Percentiles rank a stretch among this genome's conserved stretches.
Conservation (phyloP, 2,329 filamentous ascomycete species). For the Fusarium sp. region DNA sequence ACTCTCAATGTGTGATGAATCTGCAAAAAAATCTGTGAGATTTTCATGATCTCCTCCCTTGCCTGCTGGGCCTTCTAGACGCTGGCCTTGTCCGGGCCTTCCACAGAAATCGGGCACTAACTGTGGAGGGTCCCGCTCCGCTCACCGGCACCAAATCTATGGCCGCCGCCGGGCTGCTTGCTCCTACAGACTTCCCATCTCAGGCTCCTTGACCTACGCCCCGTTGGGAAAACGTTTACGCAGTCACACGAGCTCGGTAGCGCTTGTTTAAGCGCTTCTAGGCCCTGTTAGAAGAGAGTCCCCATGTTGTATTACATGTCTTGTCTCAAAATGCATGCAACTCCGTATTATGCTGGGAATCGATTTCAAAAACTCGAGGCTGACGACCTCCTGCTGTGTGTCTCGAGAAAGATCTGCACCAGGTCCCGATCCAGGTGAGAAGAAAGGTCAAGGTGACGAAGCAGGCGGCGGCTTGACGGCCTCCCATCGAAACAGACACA, state of each 20-base stretch:
- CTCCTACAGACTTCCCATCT: background rate
- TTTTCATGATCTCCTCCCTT: conserved; percentile 18
- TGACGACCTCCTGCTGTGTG: background rate
- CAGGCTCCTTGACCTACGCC: background rate
- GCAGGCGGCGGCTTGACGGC: conserved; percentile 7
- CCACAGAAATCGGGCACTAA: background rate
- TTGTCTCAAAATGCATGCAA: background rate
- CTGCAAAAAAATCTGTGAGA: conserved; percentile 9
- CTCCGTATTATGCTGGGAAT: background rate
- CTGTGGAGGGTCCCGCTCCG: background rate
- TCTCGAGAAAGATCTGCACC: background rate
- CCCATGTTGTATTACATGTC: background rate
- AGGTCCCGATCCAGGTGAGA: background rate
- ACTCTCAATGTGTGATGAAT: background rate
- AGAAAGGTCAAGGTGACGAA: background rate
- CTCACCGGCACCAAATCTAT: conserved; percentile 3
- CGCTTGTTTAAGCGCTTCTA: conserved; percentile 6
- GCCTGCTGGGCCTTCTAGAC: conserved; percentile 2
- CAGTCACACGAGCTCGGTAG: conserved; percentile 2
- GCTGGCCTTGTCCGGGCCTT: background rate
- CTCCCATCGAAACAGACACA: background rate
- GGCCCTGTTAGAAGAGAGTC: background rate
- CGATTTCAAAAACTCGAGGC: background rate
- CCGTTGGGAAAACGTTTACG: background rate
- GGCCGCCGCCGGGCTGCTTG: background rate